Conservation (phyloP, 257 asterid species). For the Capsicum pubescens region DNA sequence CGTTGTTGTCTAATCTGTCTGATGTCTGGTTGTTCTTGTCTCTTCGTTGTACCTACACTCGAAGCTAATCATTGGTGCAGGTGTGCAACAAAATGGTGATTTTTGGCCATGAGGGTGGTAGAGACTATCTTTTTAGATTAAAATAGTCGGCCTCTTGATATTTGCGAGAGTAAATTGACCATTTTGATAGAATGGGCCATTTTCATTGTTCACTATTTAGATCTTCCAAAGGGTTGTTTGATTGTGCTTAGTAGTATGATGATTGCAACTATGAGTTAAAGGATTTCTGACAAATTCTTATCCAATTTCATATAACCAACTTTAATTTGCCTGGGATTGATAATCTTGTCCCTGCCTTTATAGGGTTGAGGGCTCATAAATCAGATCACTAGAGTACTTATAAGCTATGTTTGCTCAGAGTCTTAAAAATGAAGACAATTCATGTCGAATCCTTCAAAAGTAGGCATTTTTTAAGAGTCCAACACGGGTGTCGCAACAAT, state of each 20-base stretch:
- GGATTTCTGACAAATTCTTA: too few species aligned
- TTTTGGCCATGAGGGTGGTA: background rate
- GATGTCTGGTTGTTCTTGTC: background rate
- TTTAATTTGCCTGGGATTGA: background rate
- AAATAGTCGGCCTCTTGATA: too few species aligned
- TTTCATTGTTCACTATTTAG: too few species aligned
- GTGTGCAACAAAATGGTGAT: background rate
- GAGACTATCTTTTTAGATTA: too few species aligned
- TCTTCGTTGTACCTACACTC: background rate
- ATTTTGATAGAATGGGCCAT: too few species aligned
- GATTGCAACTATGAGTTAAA: too few species aligned
- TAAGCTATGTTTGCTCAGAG: background rate
- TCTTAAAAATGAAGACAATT: background rate
- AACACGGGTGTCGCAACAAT: too few species aligned
- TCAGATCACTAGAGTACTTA: background rate
- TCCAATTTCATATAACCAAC: too few species aligned
- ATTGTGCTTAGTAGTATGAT: too few species aligned
- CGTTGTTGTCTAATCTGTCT: background rate
- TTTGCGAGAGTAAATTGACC: too few species aligned
- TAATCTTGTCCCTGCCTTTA: background rate
- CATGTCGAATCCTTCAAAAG: background rate
- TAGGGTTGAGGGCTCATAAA: background rate
- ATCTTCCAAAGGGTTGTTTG: too few species aligned
- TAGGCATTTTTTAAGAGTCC: background rate
- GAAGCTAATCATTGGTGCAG: background rate